Evolutionary conservation across 164 flowering plant species (phyloP), one percentile per base, ranked within the genome.

Genomic region (Brasenia schreberi): DNA sequence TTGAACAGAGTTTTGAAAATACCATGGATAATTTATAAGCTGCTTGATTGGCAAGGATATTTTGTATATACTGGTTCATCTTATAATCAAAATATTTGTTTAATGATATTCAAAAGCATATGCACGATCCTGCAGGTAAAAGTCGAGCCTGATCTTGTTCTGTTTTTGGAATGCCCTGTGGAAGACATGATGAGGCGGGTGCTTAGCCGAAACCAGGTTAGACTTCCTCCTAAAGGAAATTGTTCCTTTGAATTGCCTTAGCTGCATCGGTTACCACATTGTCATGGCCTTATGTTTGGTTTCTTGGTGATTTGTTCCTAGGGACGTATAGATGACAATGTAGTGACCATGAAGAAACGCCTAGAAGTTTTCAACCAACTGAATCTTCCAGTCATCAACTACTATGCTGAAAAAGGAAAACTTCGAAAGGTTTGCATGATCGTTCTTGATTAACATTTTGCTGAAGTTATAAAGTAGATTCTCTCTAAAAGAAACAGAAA

Each of bases 281-380:
- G 4, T 2, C 39, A 33, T 1, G 39, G 39, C 4, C 4, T 49
- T 7, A 12, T 49, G 53, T 12, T 12, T 49, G 9, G 53, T n/a
- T 60, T 56, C 18, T 58, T 66, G 33, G 39, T 18, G 45, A 56
- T 45, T 19, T 66, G 16, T 53, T 5, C 64, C 69, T 81, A 94
- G 99, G 99, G 97, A 43, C 82, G 97, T 65, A 82, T 87, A 78
- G 97, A 91, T 80, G 99, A 94, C 74, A 94, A 91, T 65, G 78
- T 83, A 43, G 87, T 83, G 60, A 89, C 96, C 14, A 67, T 91
- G n/a, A 85, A 82, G 83, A 87, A 87, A 70, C 91, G 97, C 52
- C 90, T 94, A n/a, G 65, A 82, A 69, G 83, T 85, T 5, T 94
- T 87, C 77, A 64, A 64, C 11, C 79, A 79, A 45, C 75, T 78